Conservation (phyloP, 306 rosid species). For the Mucuna pruriens region DNA sequence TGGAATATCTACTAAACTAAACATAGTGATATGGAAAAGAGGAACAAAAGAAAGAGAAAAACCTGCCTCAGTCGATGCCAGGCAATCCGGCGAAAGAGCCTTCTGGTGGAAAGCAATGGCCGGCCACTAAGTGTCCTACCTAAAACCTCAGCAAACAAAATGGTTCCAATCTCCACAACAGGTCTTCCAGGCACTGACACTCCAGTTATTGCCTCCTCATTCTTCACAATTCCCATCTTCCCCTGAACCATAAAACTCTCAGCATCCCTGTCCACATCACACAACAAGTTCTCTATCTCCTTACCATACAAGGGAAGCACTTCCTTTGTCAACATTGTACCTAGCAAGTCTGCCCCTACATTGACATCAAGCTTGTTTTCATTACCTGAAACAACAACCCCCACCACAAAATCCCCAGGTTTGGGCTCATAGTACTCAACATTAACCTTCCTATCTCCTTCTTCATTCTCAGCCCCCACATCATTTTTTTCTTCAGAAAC, state of each 20-base stretch:
- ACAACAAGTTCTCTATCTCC: conserved; percentile 83
- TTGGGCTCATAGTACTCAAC: conserved; percentile 94
- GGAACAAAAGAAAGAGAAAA: conserved; percentile 59
- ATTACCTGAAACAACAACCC: conserved; percentile 91
- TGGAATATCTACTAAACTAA: conserved; percentile 32
- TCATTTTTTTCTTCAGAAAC: conserved; percentile 51
- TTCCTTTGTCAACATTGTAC: conserved; percentile 96
- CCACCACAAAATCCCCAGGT: conserved; percentile 92
- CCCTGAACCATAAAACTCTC: conserved; percentile 67
- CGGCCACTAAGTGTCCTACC: conserved; percentile 94
- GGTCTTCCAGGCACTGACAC: conserved; percentile 63
- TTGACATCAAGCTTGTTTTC: conserved; percentile 88
- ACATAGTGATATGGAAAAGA: conserved; percentile 4
- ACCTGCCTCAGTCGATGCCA: conserved; percentile 99
- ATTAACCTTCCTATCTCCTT: conserved; percentile 51
- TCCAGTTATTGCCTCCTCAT: conserved; percentile 68
- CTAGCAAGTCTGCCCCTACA: conserved; percentile 89
- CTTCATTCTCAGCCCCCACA: conserved; percentile 45
- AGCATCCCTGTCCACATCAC: conserved; percentile 61
- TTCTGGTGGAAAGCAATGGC: conserved; percentile 89
- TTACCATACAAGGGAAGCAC: conserved; percentile 88
- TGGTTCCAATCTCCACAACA: conserved; percentile 78
- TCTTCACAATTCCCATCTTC: conserved; percentile 82
- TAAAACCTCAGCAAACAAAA: conserved; percentile 95
- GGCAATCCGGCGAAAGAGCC: conserved; percentile 77